A percentile compares a stretch with the other conserved stretches of the same genome.
Conservation (phyloP, 2,329 filamentous ascomycete species). For the Chaetomium olivaceum region DNA sequence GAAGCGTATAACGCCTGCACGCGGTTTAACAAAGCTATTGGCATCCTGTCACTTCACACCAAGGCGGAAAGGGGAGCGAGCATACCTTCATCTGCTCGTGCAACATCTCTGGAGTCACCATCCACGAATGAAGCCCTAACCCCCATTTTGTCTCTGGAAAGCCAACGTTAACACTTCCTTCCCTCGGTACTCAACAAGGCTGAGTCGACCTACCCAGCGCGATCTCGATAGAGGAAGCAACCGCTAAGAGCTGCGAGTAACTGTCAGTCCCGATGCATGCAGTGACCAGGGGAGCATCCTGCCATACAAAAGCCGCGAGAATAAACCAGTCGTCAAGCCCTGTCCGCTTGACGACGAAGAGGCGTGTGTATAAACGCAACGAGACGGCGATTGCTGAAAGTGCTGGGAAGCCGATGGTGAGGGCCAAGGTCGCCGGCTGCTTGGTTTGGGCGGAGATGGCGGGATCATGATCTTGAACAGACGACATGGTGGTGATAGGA, state of each 20-base stretch:
- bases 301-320: constrained; percentile 31
- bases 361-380: constrained; percentile 37
- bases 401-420: constrained; percentile 32
- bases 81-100: constrained; percentile 35
- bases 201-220: background rate
- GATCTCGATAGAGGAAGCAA: background rate
- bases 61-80: background rate
- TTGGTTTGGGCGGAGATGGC: constrained; percentile 26
- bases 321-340: constrained; percentile 37
- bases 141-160: constrained; percentile 34
- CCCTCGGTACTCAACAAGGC: background rate
- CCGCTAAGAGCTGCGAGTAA: background rate
- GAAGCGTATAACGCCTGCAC: constrained; percentile 37
- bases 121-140: constrained; percentile 34
- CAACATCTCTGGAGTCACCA: constrained; percentile 26
- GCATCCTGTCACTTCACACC: no score
- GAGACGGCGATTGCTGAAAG: constrained; percentile 33
- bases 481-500: background rate
- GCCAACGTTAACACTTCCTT: constrained; percentile 7
- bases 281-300: constrained; percentile 23
- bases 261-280: constrained; percentile 23
- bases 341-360: constrained; percentile 30
- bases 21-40: background rate
- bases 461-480: background rate
- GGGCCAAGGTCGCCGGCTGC: constrained; percentile 33